phyloP scores from a whole-genome alignment of 495 filamentous ascomycete species.

The Sordaria brevicollis region DNA sequence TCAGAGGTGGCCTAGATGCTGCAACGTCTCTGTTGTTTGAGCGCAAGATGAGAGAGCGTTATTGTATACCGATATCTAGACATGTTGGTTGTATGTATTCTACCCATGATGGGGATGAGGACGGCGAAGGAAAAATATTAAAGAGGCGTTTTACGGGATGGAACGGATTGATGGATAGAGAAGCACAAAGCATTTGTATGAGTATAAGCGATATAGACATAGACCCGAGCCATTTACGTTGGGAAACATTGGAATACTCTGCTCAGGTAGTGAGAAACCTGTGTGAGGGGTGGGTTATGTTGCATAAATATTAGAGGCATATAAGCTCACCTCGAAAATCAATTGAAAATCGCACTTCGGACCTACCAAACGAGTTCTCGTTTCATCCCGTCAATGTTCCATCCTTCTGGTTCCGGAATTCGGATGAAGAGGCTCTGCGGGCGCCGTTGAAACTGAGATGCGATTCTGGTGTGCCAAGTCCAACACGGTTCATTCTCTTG shows the following conservation, averaged over 20 bases:
- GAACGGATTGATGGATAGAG: background rate
- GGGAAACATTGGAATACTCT: background rate
- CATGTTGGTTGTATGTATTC: slow-evolving; percentile 13
- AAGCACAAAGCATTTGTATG: background rate
- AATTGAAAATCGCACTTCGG: too few species aligned
- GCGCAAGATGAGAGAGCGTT: slow-evolving; percentile 5
- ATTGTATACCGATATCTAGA: slow-evolving; percentile 12
- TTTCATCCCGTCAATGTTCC: too few species aligned
- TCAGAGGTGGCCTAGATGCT: background rate
- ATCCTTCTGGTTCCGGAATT: background rate
- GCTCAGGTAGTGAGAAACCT: background rate
- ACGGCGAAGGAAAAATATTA: background rate
- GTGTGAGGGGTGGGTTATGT: slow-evolving; percentile 14
- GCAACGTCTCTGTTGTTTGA: slow-evolving; percentile 15
- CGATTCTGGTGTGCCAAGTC: background rate
- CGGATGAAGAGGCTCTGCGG: background rate
- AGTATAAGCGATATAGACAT: background rate
- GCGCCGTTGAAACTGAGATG: background rate
- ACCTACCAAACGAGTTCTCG: too few species aligned
- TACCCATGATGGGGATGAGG: slow-evolving; percentile 1
- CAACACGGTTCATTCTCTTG: background rate
- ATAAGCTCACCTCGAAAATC: slow-evolving; percentile 1
- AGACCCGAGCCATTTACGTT: background rate
- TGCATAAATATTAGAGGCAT: slow-evolving; percentile 11
- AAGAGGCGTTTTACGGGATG: background rate